Percentiles rank a stretch among this genome's conserved stretches.
Evolutionary conservation across 2,329 filamentous ascomycete species (phyloP).

Genomic region (Talaromyces pinophilus): DNA sequence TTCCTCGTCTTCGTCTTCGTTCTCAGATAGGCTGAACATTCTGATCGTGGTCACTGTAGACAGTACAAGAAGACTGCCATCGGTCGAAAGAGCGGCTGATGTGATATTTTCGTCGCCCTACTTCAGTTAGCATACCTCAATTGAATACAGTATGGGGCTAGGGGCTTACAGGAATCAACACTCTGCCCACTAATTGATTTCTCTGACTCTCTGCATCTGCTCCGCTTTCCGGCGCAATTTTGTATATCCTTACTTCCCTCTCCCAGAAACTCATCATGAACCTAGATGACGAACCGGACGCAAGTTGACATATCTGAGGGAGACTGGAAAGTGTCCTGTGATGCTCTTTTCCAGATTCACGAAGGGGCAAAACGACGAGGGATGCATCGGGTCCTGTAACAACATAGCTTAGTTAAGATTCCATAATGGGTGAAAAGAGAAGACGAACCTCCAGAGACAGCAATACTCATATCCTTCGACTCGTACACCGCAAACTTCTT

Average conservation of each 20-base stretch:
- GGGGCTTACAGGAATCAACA: slow-evolving; percentile 54
- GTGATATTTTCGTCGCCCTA: slow-evolving; percentile 80
- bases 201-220: slow-evolving; percentile 45
- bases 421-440: not conserved
- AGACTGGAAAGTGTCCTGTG: slow-evolving; percentile 80
- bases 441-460: slow-evolving; percentile 82
- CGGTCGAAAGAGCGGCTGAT: slow-evolving; percentile 68
- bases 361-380: slow-evolving; percentile 78
- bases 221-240: slow-evolving; percentile 53
- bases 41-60: slow-evolving; percentile 75
- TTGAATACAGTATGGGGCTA: no score
- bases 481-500: slow-evolving; percentile 93
- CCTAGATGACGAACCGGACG: slow-evolving; percentile 71
- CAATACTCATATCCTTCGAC: slow-evolving; percentile 75
- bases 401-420: not conserved
- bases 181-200: slow-evolving; percentile 63
- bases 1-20: slow-evolving; percentile 50
- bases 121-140: not conserved
- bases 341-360: slow-evolving; percentile 73
- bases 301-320: slow-evolving; percentile 73
- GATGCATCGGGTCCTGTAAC: slow-evolving; percentile 75
- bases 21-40: slow-evolving; percentile 67
- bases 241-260: slow-evolving; percentile 82
- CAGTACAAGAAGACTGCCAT: slow-evolving; percentile 73
- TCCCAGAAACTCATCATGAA: slow-evolving; percentile 92